A percentile compares a stretch with the other conserved stretches of the same genome.
Conservation (phyloP, 441 rosid species). For the Erodium trifolium region DNA sequence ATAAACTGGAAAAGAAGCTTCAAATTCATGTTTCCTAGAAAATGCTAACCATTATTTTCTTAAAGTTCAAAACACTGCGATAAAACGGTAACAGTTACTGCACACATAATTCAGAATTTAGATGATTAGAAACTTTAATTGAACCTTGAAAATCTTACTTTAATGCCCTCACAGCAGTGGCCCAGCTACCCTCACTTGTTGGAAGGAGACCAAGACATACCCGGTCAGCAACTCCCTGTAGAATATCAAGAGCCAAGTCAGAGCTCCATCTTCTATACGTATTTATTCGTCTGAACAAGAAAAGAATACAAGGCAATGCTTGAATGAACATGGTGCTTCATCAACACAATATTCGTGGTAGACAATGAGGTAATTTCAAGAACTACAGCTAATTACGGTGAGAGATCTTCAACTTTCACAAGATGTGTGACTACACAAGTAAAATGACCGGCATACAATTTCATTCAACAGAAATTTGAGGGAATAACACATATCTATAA, state of each 20-base stretch:
- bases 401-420: neutral
- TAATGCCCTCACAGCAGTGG: slow-evolving; percentile 69
- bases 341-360: neutral
- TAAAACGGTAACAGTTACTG: neutral
- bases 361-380: neutral
- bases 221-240: slow-evolving; percentile 82
- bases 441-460: too few species aligned
- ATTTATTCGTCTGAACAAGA: slow-evolving; percentile 12
- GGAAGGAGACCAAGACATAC: slow-evolving; percentile 93
- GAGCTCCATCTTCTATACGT: neutral
- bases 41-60: neutral
- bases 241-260: slow-evolving; percentile 15
- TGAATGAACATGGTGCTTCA: neutral
- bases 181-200: slow-evolving; percentile 84
- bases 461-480: too few species aligned
- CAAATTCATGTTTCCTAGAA: neutral
- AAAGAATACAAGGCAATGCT: slow-evolving; percentile 13
- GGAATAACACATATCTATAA: too few species aligned
- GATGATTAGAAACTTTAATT: neutral
- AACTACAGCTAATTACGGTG: neutral
- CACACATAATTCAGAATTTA: neutral
- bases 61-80: too few species aligned
- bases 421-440: too few species aligned
- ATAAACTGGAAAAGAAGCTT: neutral
- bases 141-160: slow-evolving; percentile 34